Percentiles rank a stretch among this genome's conserved stretches.
phyloP scores from a whole-genome alignment of 208 protist species.

The Trypanosoma melophagium region DNA sequence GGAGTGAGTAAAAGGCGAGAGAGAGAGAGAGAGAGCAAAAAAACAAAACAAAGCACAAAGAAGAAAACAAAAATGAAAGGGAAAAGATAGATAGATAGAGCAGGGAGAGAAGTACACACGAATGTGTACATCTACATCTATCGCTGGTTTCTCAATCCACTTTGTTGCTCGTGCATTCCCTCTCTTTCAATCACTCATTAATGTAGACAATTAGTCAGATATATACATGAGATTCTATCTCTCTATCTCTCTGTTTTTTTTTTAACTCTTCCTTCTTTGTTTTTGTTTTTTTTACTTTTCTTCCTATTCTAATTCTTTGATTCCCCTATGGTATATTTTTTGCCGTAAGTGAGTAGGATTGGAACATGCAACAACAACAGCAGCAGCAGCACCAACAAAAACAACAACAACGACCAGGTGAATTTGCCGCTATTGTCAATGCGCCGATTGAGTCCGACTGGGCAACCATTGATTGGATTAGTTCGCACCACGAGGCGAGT shows the following conservation, averaged over 20 bases:
- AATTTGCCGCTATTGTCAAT: slow-evolving; percentile 26
- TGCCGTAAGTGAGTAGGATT: not conserved
- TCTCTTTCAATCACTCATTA: too few relatives aligned
- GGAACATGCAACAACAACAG: slow-evolving; percentile 2
- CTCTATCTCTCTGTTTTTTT: not conserved
- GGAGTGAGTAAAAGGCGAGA: slow-evolving; percentile 26
- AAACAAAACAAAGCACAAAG: not conserved
- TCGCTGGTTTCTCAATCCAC: too few relatives aligned
- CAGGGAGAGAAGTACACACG: too few relatives aligned
- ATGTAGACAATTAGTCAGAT: too few relatives aligned
- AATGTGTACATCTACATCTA: too few relatives aligned
- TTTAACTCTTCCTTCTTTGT: too few relatives aligned
- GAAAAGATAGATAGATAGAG: not conserved
- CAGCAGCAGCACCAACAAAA: not conserved
- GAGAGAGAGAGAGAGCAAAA: not conserved
- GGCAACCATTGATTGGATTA: slow-evolving; percentile 71
- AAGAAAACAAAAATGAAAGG: not conserved
- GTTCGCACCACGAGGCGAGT: slow-evolving; percentile 41
- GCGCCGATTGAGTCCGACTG: slow-evolving; percentile 50
- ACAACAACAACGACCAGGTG: not conserved
- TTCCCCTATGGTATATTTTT: not conserved
- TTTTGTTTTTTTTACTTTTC: not conserved
- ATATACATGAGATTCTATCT: too few relatives aligned
- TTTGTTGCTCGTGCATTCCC: too few relatives aligned
- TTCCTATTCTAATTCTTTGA: not conserved